Base-by-base conservation (phyloP, 1,139 yeast genomes). In the Debaryomyces sp. region DNA sequence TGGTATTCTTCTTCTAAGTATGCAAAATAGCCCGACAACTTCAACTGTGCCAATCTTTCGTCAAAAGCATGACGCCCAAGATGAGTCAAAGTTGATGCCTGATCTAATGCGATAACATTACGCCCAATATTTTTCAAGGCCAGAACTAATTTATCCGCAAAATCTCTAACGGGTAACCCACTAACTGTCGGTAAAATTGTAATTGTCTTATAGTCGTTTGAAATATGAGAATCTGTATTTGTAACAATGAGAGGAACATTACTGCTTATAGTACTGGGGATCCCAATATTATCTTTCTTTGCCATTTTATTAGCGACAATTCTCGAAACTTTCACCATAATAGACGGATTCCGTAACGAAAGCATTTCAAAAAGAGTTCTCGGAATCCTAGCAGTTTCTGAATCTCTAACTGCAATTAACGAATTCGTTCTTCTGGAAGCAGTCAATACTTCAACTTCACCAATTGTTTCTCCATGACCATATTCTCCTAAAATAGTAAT, bases 51-150 rank as follows among this genome's bases (percentile, higher is more conserved):
- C 50, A 94, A 75, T 33, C 77, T 57, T 57, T 86, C 92, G 64
- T 90, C 96, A 70, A 94, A 94, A 0, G 99, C 98, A 67, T 92
- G 90, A 48, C 92, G 80, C 0, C 99, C 99, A 50, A 94, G 73
- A 64, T 89, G 94, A 3, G 81, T 80, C 51, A 94, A 72, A 1
- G 92, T 85, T 0, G 92, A 80, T 0, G 96, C 86, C 61, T 91
- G 96, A 57, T 91, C 91, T 22, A 94, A 71, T 0, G 91, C 82
- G 46, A 87, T 84, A 1, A 89, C 96, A 6, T 84, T 76, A 44
- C 89, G 78, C 3, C 91, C 92, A 46, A 89, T 88, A 17, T 80
- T 78, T 56, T 82, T 81, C 56, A 92, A 81, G 0, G 97, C 89
- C 17, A 75, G 71, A 0, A 86, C 82, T 46, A 94, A 73, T 53